phyloP scores from a whole-genome alignment of 106 monocot species.

The Dendrobium huoshanense region DNA sequence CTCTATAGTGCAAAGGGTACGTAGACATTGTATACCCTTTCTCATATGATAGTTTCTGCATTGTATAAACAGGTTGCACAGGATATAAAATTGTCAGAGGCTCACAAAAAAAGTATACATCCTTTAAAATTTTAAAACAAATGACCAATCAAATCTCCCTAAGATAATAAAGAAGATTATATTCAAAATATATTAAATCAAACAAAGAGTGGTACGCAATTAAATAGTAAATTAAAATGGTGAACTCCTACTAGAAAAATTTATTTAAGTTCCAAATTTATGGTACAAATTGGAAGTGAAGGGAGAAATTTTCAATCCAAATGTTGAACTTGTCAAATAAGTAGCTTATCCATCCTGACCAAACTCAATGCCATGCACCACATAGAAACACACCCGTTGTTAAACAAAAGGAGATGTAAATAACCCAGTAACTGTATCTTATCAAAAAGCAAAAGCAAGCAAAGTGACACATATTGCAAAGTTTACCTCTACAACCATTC shows the following conservation, averaged over 20 bases:
- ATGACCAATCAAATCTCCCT: neutral
- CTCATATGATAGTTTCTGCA: neutral
- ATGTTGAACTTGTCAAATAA: neutral
- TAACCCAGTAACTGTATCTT: neutral
- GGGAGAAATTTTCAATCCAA: neutral
- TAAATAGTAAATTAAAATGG: neutral
- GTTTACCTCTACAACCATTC: slow-evolving; percentile 56
- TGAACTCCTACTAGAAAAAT: neutral
- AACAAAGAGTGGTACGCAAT: neutral
- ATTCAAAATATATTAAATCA: neutral
- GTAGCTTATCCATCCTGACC: neutral
- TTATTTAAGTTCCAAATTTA: neutral
- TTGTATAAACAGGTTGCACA: neutral
- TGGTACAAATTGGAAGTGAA: neutral
- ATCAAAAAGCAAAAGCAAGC: slow-evolving; percentile 1
- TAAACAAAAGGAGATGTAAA: neutral
- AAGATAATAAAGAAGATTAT: neutral
- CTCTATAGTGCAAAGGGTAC: neutral
- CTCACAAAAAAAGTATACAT: neutral
- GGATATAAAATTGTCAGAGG: neutral
- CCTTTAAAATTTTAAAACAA: neutral
- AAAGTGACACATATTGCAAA: neutral
- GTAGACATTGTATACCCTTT: neutral
- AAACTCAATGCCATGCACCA: neutral
- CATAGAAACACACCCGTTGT: neutral